Base-by-base conservation (phyloP, 2,329 filamentous ascomycete genomes). In the Colletotrichum ledebouriae region DNA sequence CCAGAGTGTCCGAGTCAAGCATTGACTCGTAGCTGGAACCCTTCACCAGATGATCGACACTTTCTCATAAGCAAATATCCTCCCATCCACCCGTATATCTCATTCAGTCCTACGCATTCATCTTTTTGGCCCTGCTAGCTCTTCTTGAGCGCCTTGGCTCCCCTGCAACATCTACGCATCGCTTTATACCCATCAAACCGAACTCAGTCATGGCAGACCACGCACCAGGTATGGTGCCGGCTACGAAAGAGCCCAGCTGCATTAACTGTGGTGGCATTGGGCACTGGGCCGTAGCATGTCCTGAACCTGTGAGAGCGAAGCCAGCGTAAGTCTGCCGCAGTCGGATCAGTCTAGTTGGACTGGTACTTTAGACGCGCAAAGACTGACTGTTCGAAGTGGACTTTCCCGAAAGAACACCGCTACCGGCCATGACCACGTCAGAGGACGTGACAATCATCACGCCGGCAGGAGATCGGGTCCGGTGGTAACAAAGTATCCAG, bases 281-380 rank as follows among this genome's bases (percentile, higher is more conserved):
- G 33, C 69, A 71, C 44, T 71, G 66, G 60, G 66, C 69, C 20
- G 66, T 71, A 6, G 67, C 67, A 10, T 70, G 67, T 46, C 67
- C 67, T 10, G 67, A 70, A 49, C 67, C 67, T 20, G 62, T 50
- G 13, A 70, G 67, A 56, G 67, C 63, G 11, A 68, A 63, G 20
- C 67, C 67, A 42, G 67, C 67, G 67, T 70, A 59, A 62, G 67
- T 70, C 25, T 6, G 4, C 22, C 13, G 37, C 37, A 39, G 37
- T 39, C 37, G 37, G 11, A 17, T 39, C 52, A 10, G 33, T 12
- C 44, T 47, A 52, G 22, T 25, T 12, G 29, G 37, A 39, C 44
- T 22, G 29, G 1, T 34, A n/a, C 4, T 46, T 33, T 22, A 42
- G 15, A 33, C 15, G 17, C 20, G 49, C 11, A 41, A 34, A n/a